Conservation (phyloP, 441 rosid species). For the Bocquillonia castaneifolia region DNA sequence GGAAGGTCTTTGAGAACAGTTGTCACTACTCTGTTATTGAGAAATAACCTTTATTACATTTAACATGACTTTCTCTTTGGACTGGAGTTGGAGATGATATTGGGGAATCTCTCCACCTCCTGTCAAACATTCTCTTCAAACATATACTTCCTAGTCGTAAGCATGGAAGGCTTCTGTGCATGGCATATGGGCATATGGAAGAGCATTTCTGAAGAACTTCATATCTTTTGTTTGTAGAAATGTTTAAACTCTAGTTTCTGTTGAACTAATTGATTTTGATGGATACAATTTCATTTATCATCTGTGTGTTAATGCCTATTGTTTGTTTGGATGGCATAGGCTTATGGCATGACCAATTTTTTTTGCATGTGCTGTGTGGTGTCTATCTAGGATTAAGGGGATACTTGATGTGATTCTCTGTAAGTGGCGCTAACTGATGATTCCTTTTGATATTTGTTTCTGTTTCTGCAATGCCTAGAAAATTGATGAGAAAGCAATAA, state of each 20-base stretch:
- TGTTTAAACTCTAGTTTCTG: background rate
- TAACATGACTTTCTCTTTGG: background rate
- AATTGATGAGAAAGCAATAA: constrained; percentile 93
- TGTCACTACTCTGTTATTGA: background rate
- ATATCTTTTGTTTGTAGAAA: background rate
- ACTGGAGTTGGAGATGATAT: background rate
- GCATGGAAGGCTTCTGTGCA: background rate
- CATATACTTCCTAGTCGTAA: background rate
- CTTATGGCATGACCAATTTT: background rate
- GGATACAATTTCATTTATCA: background rate
- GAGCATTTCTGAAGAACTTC: background rate
- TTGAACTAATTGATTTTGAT: background rate
- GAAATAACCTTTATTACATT: background rate
- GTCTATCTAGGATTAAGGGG: constrained; percentile 5
- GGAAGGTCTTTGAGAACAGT: background rate
- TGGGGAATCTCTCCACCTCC: background rate
- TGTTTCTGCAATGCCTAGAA: constrained; percentile 43
- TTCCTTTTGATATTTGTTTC: background rate
- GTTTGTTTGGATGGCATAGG: background rate
- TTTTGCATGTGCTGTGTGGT: constrained; percentile 11
- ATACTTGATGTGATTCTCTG: constrained; percentile 5
- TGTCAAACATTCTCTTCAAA: background rate
- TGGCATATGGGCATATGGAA: background rate
- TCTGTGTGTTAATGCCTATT: background rate
- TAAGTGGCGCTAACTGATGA: constrained; percentile 1